These are phyloP conservation scores for Aotearoamyces nothofagi DNA, from an alignment of 2,329 filamentous ascomycete genomes.

Conservation along the genomic window DNA sequence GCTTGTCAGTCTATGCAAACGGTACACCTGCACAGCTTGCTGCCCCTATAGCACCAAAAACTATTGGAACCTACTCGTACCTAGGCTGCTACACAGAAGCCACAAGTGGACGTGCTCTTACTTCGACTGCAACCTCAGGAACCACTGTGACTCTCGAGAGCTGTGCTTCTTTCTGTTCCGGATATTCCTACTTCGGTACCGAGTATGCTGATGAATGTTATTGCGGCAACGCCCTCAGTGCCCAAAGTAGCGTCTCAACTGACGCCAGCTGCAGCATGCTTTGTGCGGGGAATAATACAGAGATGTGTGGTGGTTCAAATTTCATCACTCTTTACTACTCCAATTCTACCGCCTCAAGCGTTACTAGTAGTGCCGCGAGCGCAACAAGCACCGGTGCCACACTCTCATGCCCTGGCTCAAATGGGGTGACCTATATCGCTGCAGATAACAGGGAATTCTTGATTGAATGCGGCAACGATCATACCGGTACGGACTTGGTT, in stretches of 20 bases:
- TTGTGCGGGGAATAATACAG: not conserved
- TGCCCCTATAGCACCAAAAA: not conserved
- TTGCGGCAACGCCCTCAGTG: not conserved
- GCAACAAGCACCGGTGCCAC: not conserved
- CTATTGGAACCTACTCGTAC: not conserved
- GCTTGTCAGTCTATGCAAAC: conserved; percentile 4
- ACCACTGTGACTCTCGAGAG: conserved; percentile 13
- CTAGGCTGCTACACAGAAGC: not conserved
- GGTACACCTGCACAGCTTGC: not conserved
- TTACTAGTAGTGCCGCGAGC: no score
- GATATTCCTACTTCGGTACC: conserved; percentile 19
- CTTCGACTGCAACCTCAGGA: conserved; percentile 9
- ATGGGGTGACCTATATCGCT: not conserved
- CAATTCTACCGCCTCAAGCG: no score
- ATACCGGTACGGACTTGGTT: not conserved
- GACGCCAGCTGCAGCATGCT: not conserved
- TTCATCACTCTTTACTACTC: not conserved
- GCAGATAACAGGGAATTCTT: not conserved
- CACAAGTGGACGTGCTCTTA: not conserved
- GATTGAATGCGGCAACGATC: not conserved
- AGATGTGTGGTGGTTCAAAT: not conserved
- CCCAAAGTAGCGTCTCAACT: not conserved
- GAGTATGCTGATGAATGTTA: conserved; percentile 13
- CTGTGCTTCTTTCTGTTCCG: conserved; percentile 13
- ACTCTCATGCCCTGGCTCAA: not conserved